phyloP scores from a whole-genome alignment of 495 filamentous ascomycete genomes.

The Xeromyces bisporus region DNA sequence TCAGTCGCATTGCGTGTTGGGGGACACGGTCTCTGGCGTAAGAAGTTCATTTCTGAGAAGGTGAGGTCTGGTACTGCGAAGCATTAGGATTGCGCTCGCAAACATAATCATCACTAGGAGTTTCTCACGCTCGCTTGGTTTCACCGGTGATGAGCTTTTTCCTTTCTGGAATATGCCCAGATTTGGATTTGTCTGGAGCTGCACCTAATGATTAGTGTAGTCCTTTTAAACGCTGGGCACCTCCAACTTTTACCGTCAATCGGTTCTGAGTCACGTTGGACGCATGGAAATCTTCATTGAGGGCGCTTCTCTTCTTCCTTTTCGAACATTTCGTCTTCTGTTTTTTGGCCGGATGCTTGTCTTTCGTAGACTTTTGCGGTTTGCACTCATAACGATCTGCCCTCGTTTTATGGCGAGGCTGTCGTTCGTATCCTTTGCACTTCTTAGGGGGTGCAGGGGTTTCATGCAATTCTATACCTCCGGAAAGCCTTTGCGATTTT shows the following conservation, averaged over 20 bases:
- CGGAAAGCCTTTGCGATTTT: conserved; percentile 4
- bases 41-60: conserved; percentile 53
- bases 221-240: background rate
- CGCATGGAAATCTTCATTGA: conserved; percentile 47
- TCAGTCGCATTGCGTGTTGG: background rate
- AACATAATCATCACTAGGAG: conserved; percentile 3
- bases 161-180: conserved; percentile 58
- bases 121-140: conserved; percentile 27
- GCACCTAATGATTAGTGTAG: conserved; percentile 9
- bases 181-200: conserved; percentile 34
- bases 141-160: conserved; percentile 41
- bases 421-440: conserved; percentile 32
- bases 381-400: conserved; percentile 37
- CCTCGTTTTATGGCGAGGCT: conserved; percentile 43
- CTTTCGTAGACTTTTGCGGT: conserved; percentile 2
- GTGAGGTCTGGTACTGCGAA: conserved; percentile 42
- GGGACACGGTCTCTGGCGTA: conserved; percentile 21
- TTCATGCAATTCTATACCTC: conserved; percentile 1
- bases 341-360: conserved; percentile 13
- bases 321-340: conserved; percentile 22
- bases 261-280: conserved; percentile 44
- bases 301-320: conserved; percentile 23
- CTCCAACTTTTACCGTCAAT: conserved; percentile 41
- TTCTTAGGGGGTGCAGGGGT: background rate
- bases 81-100: background rate